phyloP scores from a whole-genome alignment of 2,329 filamentous ascomycete genomes.

The Rutstroemia sp. region DNA sequence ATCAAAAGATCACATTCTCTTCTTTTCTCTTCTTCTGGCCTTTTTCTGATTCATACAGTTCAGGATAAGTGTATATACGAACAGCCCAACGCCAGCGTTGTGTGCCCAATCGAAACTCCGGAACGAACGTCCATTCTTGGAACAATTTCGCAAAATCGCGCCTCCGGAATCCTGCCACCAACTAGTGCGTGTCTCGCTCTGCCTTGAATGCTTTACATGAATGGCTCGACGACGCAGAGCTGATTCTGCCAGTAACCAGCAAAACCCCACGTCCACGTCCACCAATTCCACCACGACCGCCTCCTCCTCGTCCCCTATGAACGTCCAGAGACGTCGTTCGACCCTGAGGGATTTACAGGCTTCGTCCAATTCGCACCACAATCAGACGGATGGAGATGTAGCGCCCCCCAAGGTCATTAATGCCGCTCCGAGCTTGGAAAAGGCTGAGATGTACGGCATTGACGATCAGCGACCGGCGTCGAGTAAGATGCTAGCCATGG shows the following conservation, averaged over 20 bases:
- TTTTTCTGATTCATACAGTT: too few relatives aligned
- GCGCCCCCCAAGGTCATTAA: slow-evolving; percentile 45
- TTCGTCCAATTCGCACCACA: slow-evolving; percentile 28
- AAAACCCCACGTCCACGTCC: background rate
- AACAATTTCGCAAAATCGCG: background rate
- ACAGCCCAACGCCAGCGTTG: too few relatives aligned
- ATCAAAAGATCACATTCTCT: too few relatives aligned
- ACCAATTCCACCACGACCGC: background rate
- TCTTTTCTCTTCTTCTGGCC: too few relatives aligned
- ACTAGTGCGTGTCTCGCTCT: background rate
- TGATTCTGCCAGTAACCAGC: slow-evolving; percentile 6
- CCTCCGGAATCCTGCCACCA: background rate
- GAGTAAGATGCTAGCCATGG: slow-evolving; percentile 43
- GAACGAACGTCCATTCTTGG: background rate
- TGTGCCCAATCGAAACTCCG: background rate
- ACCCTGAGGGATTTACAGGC: slow-evolving; percentile 37
- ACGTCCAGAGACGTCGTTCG: slow-evolving; percentile 38
- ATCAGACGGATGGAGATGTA: slow-evolving; percentile 30
- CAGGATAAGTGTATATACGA: too few relatives aligned
- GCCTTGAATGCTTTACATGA: slow-evolving; percentile 2
- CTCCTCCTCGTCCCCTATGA: background rate
- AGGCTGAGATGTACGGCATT: slow-evolving; percentile 48
- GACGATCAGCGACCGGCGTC: slow-evolving; percentile 43
- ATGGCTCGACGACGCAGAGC: slow-evolving; percentile 9
- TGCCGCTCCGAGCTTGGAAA: slow-evolving; percentile 45